phyloP scores from a whole-genome alignment of 108 stramenopile species.

The Stephanodiscus triporus region DNA sequence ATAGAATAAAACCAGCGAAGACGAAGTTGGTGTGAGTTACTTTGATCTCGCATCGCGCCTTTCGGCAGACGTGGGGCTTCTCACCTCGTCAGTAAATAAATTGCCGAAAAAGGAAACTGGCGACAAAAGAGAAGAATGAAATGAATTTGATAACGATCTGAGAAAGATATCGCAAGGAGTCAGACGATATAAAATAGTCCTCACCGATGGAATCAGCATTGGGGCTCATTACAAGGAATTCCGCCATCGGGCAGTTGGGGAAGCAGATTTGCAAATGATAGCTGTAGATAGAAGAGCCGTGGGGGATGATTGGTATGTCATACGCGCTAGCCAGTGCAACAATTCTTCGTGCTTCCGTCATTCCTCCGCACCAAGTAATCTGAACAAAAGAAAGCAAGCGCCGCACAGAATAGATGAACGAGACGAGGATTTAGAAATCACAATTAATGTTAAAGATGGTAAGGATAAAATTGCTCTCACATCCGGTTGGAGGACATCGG shows the following conservation, averaged over 20 bases:
- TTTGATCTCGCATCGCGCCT: no score
- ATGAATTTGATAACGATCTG: not conserved
- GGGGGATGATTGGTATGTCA: conserved; percentile 67
- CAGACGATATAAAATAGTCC: not conserved
- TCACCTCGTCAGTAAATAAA: conserved; percentile 66
- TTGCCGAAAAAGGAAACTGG: conserved; percentile 60
- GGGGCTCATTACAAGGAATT: conserved; percentile 67
- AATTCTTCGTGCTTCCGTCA: conserved; percentile 71
- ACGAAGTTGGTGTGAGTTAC: no score
- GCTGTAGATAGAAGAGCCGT: conserved; percentile 62
- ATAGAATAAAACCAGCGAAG: no score
- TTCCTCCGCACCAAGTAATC: conserved; percentile 76
- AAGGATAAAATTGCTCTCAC: not conserved
- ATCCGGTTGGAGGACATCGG: conserved; percentile 70
- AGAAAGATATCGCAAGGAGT: not conserved
- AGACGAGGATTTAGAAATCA: not conserved
- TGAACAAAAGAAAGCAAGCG: not conserved
- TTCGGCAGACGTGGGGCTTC: no score
- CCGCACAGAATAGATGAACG: not conserved
- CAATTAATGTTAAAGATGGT: not conserved
- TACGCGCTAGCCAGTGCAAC: conserved; percentile 66
- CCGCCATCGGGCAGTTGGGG: conserved; percentile 66
- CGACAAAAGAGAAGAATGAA: not conserved
- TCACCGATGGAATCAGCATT: conserved; percentile 62
- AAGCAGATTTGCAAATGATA: conserved; percentile 77